A percentile compares a stretch with the other conserved stretches of the same genome.
phyloP scores from a whole-genome alignment of 768 basidiomycete genomes.

The Boletus bicolor region DNA sequence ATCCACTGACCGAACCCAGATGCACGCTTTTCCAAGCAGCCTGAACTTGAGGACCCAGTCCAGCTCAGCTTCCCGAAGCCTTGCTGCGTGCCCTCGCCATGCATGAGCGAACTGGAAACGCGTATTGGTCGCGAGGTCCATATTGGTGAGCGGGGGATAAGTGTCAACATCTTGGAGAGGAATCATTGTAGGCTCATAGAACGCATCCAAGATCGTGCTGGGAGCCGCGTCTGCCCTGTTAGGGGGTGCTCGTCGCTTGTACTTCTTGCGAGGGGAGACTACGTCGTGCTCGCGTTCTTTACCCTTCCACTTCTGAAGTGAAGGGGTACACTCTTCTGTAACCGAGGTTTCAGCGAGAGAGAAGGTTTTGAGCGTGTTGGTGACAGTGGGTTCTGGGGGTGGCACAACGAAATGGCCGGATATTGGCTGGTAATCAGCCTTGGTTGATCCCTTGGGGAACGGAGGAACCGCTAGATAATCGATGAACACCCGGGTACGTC shows the following conservation, averaged over 20 bases:
- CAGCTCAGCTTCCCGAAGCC: slow-evolving; percentile 9
- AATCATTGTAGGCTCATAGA: slow-evolving; percentile 6
- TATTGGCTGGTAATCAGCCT: slow-evolving; percentile 17
- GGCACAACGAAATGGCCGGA: neutral
- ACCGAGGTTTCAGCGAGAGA: neutral
- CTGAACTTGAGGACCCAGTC: slow-evolving; percentile 2
- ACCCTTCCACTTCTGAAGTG: slow-evolving; percentile 12
- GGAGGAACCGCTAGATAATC: slow-evolving; percentile 22
- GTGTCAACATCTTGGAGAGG: slow-evolving; percentile 17
- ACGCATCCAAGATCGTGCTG: slow-evolving; percentile 7
- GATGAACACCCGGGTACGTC: slow-evolving; percentile 10
- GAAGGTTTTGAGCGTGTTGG: neutral
- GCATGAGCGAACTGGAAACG: slow-evolving; percentile 24
- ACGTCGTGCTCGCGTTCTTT: slow-evolving; percentile 20
- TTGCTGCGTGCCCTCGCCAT: slow-evolving; percentile 17
- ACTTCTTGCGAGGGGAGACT: neutral
- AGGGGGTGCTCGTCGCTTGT: neutral
- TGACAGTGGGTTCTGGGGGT: neutral
- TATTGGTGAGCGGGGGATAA: slow-evolving; percentile 15
- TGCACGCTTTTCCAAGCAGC: neutral
- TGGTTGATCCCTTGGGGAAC: slow-evolving; percentile 22
- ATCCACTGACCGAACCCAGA: slow-evolving; percentile 1
- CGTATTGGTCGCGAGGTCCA: slow-evolving; percentile 18
- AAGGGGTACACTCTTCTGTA: neutral
- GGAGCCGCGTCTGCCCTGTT: neutral